Evolutionary conservation across 2,329 filamentous ascomycete species (phyloP), one percentile per base, ranked within the genome.

Genomic region (Orbilia blumenaviensis): DNA sequence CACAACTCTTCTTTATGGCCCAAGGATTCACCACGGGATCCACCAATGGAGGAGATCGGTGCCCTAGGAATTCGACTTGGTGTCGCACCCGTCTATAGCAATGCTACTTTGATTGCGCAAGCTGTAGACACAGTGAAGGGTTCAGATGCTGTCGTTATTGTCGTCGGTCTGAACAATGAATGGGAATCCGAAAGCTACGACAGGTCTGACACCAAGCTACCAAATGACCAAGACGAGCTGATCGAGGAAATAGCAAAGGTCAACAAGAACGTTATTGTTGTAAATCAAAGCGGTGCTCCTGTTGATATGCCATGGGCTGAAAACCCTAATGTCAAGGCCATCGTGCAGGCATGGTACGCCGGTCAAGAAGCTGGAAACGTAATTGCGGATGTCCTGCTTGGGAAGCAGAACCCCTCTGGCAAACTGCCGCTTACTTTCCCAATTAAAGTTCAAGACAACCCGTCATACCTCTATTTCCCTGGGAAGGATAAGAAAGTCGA

Each of bases 151-250:
- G 90, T 90, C 1, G 84, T 92, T 5, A 85, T 92, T 0, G 86
- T 92, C 56, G 87, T 91, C 8, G 90, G 90, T 0, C 84, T 92
- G 0, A 90, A 92, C 81, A 88, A 88, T 4, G 90, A 92, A 81
- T 92, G 90, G 90, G 90, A 92, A 80, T 91, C 89, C 1, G 90
- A 92, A 81, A 90, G 90, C 0, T 91, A 91, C 74, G 90, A 92
- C 80, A 86, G 90, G 52, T 83, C 85, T 67, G 87, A 84, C 66
- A 88, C 89, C 86, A 87, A 88, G 77, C 83, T 90, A 88, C 88
- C 36, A 83, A 83, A 27, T 83, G 86, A 75, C 87, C 84, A 76
- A 48, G 87, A 84, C 81, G 87, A 89, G 38, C 85, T 92, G 3
- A 85, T 92, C 66, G 85, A 88, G 56, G 88, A 88, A 0, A 85